Evolutionary conservation across 495 filamentous ascomycete species (phyloP), one percentile per base, ranked within the genome.

Genomic region (Podospora sp.): DNA sequence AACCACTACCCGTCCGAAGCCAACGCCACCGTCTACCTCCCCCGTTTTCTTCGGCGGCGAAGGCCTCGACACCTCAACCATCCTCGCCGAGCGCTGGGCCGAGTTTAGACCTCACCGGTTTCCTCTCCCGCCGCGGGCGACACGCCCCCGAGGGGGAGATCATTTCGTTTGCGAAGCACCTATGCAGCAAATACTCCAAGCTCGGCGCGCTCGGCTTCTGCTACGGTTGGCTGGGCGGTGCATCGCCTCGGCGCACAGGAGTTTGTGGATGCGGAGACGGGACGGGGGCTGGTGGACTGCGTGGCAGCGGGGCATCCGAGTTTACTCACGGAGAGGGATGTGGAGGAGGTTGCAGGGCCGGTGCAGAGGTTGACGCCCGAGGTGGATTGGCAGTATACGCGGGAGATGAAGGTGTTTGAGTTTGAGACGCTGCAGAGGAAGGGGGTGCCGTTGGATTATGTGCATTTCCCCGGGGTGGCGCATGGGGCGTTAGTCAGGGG

Each of bases 201-300:
- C 66, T 88, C 36, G 87, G 79, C 8, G 86, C 86, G 1, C 74
- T 89, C 21, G 87, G 87, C 4, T 89, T 82, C 73, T 90, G 88
- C 77, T 89, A 79, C 59, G 86, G 87, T 60, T n/a, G 86, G 85
- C 1, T 88, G 86, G 86, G 86, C 80, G 0, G 78, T 80, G 25
- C 83, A 85, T 71, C 73, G 81, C 46, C 77, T 89, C 0, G 75
- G 73, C 0, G 64, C 76, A 1, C 68, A 69, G 60, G 70, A 74
- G 71, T 71, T 75, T 60, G 67, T 62, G n/a, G 29, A 52, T 27
- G 62, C 72, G 21, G 29, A 53, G 25, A 65, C 73, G 0, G 72
- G 64, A 2, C 73, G 74, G 26, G 75, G 71, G 21, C 72, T 90
- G n/a, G 80, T 90, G n/a, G 85, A 89, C 68, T 81, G 75, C 59